These are phyloP conservation scores for Babesia bovis DNA, from an alignment of 169 alveolate genomes.

Conservation along the genomic window DNA sequence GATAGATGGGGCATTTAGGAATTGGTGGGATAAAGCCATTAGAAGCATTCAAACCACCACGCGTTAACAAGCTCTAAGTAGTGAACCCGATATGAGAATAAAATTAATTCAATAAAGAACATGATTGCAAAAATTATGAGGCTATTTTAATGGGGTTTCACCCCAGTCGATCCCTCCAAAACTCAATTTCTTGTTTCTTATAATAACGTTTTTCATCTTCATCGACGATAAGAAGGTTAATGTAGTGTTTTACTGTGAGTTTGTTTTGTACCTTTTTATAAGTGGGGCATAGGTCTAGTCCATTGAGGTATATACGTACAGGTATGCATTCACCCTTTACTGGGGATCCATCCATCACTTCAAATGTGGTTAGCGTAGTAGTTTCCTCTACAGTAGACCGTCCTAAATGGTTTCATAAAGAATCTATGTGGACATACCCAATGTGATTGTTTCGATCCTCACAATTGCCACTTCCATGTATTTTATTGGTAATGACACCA, in stretches of 20 bases:
- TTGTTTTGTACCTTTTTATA: slow-evolving; percentile 93
- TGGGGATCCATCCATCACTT: slow-evolving; percentile 99
- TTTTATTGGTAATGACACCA: slow-evolving; percentile 96
- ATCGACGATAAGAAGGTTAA: slow-evolving; percentile 96
- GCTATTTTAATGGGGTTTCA: too few species aligned
- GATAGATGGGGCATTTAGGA: too few species aligned
- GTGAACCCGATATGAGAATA: too few species aligned
- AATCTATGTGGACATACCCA: slow-evolving; percentile 3
- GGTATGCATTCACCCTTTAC: slow-evolving; percentile 95
- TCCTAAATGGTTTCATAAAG: slow-evolving; percentile 13
- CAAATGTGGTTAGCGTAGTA: slow-evolving; percentile 94
- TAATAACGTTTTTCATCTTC: slow-evolving; percentile 96
- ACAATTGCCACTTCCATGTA: slow-evolving; percentile 91
- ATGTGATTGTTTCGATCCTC: slow-evolving; percentile 71
- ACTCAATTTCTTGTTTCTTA: slow-evolving; percentile 95
- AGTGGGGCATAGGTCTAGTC: slow-evolving; percentile 97
- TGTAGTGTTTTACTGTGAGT: slow-evolving; percentile 93
- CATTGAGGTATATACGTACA: slow-evolving; percentile 92
- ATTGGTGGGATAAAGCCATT: too few species aligned
- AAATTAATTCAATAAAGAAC: too few species aligned
- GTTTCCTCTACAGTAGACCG: slow-evolving; percentile 87
- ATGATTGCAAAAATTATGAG: too few species aligned
- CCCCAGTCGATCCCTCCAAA: slow-evolving; percentile 95
- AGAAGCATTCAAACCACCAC: too few species aligned
- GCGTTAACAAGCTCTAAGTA: too few species aligned